Percentiles rank a stretch among this genome's conserved stretches.
These are phyloP conservation scores for Chytriomyces sp. DNA, from an alignment of 192 early-diverging fungal species.

Conservation along the genomic window DNA sequence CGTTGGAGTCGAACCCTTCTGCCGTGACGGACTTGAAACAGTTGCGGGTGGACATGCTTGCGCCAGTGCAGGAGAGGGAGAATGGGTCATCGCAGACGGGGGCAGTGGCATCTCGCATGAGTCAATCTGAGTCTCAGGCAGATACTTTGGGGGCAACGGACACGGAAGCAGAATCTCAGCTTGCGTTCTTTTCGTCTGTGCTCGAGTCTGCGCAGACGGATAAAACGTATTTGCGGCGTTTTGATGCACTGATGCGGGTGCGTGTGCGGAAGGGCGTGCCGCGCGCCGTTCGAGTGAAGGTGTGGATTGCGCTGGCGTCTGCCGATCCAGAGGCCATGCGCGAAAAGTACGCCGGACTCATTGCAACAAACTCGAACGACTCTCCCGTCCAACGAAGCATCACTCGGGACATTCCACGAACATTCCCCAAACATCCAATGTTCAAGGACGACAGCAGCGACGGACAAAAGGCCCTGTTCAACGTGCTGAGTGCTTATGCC, in stretches of 20 bases:
- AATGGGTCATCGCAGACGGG: conserved; percentile 4
- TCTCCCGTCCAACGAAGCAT: conserved; percentile 79
- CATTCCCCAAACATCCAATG: conserved; percentile 83
- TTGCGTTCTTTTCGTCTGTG: conserved; percentile 44
- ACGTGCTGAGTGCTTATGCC: conserved; percentile 87
- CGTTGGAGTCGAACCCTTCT: conserved; percentile 41
- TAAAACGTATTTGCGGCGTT: conserved; percentile 23
- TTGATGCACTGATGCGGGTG: conserved; percentile 58
- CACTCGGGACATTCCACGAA: conserved; percentile 81
- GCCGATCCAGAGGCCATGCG: conserved; percentile 73
- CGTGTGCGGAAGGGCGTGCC: conserved; percentile 83
- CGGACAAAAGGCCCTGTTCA: conserved; percentile 85
- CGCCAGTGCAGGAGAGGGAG: neutral
- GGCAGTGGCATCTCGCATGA: too few species aligned
- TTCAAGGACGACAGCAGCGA: conserved; percentile 74
- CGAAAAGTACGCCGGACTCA: conserved; percentile 69
- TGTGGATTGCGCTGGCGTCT: conserved; percentile 87
- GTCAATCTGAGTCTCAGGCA: too few species aligned
- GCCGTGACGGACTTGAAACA: conserved; percentile 33
- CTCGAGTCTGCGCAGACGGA: conserved; percentile 31
- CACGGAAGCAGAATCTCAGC: conserved; percentile 21
- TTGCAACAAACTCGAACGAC: conserved; percentile 41
- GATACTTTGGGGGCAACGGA: neutral
- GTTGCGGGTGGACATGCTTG: neutral
- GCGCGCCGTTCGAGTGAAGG: conserved; percentile 73